Base-by-base conservation (phyloP, 257 asterid species). In the Nicotiana otophora region DNA sequence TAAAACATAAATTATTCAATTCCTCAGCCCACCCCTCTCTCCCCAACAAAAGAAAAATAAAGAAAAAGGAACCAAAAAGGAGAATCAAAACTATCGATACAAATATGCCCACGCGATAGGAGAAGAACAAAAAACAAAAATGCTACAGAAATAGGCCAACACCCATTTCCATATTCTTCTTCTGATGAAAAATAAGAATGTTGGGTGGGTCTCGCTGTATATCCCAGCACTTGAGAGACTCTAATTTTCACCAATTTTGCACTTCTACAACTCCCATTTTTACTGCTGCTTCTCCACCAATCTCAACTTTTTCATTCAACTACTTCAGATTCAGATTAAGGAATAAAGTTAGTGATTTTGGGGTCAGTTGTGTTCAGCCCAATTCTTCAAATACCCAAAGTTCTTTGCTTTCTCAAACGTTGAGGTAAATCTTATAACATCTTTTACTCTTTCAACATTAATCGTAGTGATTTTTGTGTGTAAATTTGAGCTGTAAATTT, bases 381-480 rank as follows among this genome's bases (percentile, higher is more conserved):
- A 77, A 84, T 85, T 17, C 46, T 84, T 77, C 65, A 65, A 28
- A 65, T 20, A 31, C 84, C 36, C 87, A 76, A 70, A 84, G 85
- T 19, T 86, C 87, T 58, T 84, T 66, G 33, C 83, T 89, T 5
- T 84, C 90, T 11, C 87, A 75, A 20, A 84, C 76, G 79, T 84
- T 92, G 82, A 90, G 91, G 94, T 91, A 83, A 57, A 63, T 81
- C 34, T n/a, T 54, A 42, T 42, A 7, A 6, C 12, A 42, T 42
- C 12, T 42, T 9, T 81, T 78, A 26, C 54, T 63, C 63, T 66
- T 48, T 48, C 4, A 48, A 14, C 51, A 5, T 30, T 16, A 42
- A 39, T 5, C n/a, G 26, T 70, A 12, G 28, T 82, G 42, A 72
- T 82, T 67, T 30, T 64, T n/a, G 80, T 30, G 46, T 2, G n/a